A percentile compares a stretch with the other conserved stretches of the same genome.
These are phyloP conservation scores for Isatis tinctoria DNA, from an alignment of 345 rosid genomes.

Conservation along the genomic window DNA sequence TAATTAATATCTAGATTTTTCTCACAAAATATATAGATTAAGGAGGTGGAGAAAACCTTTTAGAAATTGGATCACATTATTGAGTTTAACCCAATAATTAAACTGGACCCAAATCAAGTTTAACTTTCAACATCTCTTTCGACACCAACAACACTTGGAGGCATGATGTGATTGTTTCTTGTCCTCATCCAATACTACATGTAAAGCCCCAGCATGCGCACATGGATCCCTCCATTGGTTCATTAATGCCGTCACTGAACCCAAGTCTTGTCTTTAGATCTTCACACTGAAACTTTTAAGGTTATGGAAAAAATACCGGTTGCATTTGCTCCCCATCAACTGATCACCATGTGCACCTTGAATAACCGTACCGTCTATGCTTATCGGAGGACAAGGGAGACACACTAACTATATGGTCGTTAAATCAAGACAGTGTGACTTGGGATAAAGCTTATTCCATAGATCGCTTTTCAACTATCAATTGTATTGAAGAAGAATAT, in stretches of 20 bases:
- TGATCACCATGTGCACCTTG: neutral
- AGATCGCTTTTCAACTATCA: neutral
- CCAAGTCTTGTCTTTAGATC: neutral
- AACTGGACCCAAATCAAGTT: too few species aligned
- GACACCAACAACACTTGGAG: conserved; percentile 3
- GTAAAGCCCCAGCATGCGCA: neutral
- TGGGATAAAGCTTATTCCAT: neutral
- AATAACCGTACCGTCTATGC: neutral
- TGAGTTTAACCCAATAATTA: too few species aligned
- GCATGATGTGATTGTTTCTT: neutral
- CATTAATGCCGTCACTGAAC: neutral
- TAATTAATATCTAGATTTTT: too few species aligned
- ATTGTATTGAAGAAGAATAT: neutral
- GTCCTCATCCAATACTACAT: neutral
- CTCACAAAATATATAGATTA: too few species aligned
- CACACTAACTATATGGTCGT: neutral
- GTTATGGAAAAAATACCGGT: too few species aligned
- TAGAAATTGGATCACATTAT: too few species aligned
- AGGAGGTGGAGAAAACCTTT: too few species aligned
- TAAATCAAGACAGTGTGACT: neutral
- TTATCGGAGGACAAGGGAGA: neutral
- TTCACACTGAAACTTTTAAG: neutral
- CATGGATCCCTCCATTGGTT: conserved; percentile 3
- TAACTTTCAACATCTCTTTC: too few species aligned
- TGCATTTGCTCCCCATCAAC: neutral